A percentile compares a stretch with the other conserved stretches of the same genome.
phyloP scores from a whole-genome alignment of 805 yeast species.

The Ogataea trehalophila region DNA sequence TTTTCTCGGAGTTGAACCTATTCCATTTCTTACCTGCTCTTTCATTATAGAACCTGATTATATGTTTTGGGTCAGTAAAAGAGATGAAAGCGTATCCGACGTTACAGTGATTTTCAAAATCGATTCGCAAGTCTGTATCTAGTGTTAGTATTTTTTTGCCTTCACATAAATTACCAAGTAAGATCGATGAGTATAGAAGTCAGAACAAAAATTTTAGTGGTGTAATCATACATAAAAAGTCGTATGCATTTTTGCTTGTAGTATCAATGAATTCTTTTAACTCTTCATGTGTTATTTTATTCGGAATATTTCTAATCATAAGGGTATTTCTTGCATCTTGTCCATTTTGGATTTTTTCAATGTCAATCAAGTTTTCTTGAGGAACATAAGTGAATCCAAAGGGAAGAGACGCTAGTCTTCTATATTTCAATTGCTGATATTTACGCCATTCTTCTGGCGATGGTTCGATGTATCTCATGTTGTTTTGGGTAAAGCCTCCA shows the following conservation, averaged over 20 bases:
- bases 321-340: constrained; percentile 42
- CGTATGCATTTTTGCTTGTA: constrained; percentile 36
- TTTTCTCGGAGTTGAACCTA: constrained; percentile 43
- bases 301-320: constrained; percentile 53
- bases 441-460: constrained; percentile 20
- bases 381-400: constrained; percentile 24
- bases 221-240: constrained; percentile 34
- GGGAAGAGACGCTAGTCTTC: constrained; percentile 21
- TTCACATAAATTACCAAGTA: background rate
- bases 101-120: constrained; percentile 47
- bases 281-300: constrained; percentile 41
- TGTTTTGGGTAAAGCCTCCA: constrained; percentile 7
- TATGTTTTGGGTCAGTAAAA: constrained; percentile 39
- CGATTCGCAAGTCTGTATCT: constrained; percentile 41
- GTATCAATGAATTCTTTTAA: constrained; percentile 42
- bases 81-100: constrained; percentile 55
- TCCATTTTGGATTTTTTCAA: constrained; percentile 36
- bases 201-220: background rate
- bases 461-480: constrained; percentile 2
- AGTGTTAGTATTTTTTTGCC: constrained; percentile 6
- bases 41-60: constrained; percentile 40
- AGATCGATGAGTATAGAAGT: background rate
- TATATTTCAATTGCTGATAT: constrained; percentile 18
- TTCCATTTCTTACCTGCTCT: constrained; percentile 46
- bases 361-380: constrained; percentile 34